Base-by-base conservation (phyloP, 2,329 filamentous ascomycete species). In the Sclerotinia spermophila region DNA sequence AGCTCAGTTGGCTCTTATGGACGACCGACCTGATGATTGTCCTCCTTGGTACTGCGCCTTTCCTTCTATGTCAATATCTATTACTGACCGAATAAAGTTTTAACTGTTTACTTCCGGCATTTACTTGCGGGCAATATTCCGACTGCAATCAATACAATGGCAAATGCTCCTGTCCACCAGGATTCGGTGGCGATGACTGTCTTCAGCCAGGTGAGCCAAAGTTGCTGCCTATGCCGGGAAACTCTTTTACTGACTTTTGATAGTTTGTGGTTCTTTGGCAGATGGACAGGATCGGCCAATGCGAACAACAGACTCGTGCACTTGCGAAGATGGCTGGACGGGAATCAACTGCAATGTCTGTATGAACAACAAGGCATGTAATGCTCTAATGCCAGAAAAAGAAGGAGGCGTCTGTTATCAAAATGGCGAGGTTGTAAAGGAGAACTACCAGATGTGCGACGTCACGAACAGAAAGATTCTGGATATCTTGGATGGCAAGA, bases 291-390 rank as follows among this genome's bases (percentile, higher is more conserved):
- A 98, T 77, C 87, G 96, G 76, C 87, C 90, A 33, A 90, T 92
- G 79, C 88, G 96, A 78, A 83, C 88, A 67, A 89, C 88, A 73
- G 85, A 89, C 71, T 83, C 85, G 55, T 99, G 96, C 82, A 84
- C 93, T 56, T 99, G 96, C 81, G 91, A 94, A 78, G 92, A 97
- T 51, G 96, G 96, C 70, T 99, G 96, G 96, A 88, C 88, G 55
- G 96, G 96, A 74, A 95, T 99, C 82, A 99, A 99, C 84, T 99
- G 96, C 87, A 99, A 96, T 78, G 93, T 99, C 70, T 99, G 96
- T 82, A 89, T 91, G 72, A 89, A 89, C 5, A 86, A 98, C 79
- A 84, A 91, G 75, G 94, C 92, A 24, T 99, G 96, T 79, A 89
- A 96, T 79, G 90, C 92, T 45, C 84, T 99, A 81, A 97, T 97